Evolutionary conservation across 2,329 filamentous ascomycete genomes (phyloP).

Genomic region (Penicillium concentricum): DNA sequence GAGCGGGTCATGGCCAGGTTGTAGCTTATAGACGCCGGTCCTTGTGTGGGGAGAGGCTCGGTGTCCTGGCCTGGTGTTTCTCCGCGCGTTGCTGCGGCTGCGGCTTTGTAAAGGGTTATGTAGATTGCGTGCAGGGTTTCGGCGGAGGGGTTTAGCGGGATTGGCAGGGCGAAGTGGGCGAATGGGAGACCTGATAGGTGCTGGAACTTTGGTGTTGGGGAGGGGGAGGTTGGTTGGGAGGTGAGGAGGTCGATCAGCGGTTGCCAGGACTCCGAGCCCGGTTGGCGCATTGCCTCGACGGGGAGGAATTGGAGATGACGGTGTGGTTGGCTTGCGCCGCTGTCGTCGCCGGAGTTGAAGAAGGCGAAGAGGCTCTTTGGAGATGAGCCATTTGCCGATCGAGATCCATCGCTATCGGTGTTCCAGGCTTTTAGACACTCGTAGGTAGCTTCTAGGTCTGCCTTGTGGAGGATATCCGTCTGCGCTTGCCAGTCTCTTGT

Average conservation of each 20-base stretch:
- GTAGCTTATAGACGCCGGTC: conserved; percentile 53
- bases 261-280: conserved; percentile 42
- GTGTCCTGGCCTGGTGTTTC: conserved; percentile 11
- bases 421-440: conserved; percentile 45
- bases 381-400: not conserved
- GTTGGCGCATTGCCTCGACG: conserved; percentile 44
- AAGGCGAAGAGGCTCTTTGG: conserved; percentile 45
- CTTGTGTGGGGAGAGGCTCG: conserved; percentile 25
- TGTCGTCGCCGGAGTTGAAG: conserved; percentile 51
- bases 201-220: conserved; percentile 20
- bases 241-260: conserved; percentile 48
- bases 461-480: conserved; percentile 44
- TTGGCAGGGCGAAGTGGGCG: conserved; percentile 46
- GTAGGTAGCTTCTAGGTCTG: conserved; percentile 44
- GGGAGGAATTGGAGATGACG: conserved; percentile 50
- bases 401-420: conserved; percentile 2
- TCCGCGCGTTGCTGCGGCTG: conserved; percentile 30
- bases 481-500: conserved; percentile 46
- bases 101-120: conserved; percentile 42
- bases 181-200: conserved; percentile 47
- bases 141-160: conserved; percentile 43
- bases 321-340: conserved; percentile 50
- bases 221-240: conserved; percentile 13
- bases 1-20: conserved; percentile 58
- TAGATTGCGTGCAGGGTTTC: conserved; percentile 40